Conservation (phyloP, 2,329 filamentous ascomycete species). For the Diaporthe capsici region DNA sequence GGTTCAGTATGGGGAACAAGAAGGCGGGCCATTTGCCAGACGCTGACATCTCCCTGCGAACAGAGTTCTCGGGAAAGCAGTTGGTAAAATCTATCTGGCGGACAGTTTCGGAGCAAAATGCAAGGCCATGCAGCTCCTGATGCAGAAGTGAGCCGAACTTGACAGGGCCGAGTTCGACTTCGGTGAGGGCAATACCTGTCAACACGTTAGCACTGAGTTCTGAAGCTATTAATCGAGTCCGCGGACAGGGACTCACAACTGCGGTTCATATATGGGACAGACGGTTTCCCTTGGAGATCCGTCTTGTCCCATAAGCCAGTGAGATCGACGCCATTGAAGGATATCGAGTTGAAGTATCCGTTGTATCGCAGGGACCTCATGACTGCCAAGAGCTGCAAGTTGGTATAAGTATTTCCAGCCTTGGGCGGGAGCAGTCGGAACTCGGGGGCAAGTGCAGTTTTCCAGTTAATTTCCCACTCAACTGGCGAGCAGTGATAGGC, state of each 20-base stretch:
- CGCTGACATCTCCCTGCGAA: conserved; percentile 37
- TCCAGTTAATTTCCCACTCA: conserved; percentile 67
- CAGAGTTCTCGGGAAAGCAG: conserved; percentile 48
- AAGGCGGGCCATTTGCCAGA: conserved; percentile 47
- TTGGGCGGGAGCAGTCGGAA: conserved; percentile 65
- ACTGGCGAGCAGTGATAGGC: conserved; percentile 65
- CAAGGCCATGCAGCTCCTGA: conserved; percentile 69
- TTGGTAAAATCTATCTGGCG: conserved; percentile 68
- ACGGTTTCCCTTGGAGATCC: conserved; percentile 61
- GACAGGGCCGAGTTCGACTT: conserved; percentile 63
- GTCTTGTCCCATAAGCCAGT: conserved; percentile 55
- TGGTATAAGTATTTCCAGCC: conserved; percentile 57
- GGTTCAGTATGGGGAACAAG: conserved; percentile 58
- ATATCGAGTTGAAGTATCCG: conserved; percentile 71
- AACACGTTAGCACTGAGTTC: conserved; percentile 43
- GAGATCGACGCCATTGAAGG: conserved; percentile 67
- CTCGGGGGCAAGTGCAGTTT: conserved; percentile 62
- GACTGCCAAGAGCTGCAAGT: conserved; percentile 68
- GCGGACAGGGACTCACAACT: conserved; percentile 57
- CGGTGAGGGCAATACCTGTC: conserved; percentile 61
- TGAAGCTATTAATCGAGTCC: not conserved
- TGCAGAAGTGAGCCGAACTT: conserved; percentile 65
- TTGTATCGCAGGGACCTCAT: conserved; percentile 71
- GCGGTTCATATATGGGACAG: conserved; percentile 66
- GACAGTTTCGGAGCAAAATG: conserved; percentile 69